phyloP scores from a whole-genome alignment of 2,329 filamentous ascomycete species.

The Scedosporium minutisporum region DNA sequence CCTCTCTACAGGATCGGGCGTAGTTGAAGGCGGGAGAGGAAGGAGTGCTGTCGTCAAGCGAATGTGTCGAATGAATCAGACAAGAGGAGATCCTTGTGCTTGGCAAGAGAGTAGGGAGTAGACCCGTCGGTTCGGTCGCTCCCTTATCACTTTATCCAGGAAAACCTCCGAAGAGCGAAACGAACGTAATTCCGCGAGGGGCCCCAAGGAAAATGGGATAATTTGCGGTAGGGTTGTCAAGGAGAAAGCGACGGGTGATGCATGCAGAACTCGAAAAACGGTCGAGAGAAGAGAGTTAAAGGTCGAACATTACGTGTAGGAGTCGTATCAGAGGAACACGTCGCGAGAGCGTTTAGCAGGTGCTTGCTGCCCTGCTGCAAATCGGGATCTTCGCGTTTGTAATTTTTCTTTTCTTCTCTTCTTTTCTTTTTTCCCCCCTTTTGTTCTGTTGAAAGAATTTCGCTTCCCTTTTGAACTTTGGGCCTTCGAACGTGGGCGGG shows the following conservation, averaged over 20 bases:
- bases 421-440: neutral
- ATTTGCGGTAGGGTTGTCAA: neutral
- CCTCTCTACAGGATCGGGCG: neutral
- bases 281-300: neutral
- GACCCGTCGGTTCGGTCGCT: neutral
- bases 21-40: neutral
- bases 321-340: neutral
- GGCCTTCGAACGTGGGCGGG: neutral
- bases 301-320: neutral
- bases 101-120: neutral
- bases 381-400: neutral
- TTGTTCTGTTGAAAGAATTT: neutral
- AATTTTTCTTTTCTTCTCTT: neutral
- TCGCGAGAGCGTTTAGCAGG: neutral
- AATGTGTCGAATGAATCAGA: neutral
- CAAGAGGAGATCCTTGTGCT: neutral
- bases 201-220: neutral
- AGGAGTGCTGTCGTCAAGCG: neutral
- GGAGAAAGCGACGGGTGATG: neutral
- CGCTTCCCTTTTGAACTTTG: neutral
- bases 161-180: neutral
- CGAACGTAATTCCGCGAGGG: neutral
- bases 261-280: neutral
- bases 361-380: neutral
- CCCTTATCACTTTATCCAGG: conserved; percentile 4